Evolutionary conservation across 768 basidiomycete genomes (phyloP).

Genomic region (Trametes maxima): DNA sequence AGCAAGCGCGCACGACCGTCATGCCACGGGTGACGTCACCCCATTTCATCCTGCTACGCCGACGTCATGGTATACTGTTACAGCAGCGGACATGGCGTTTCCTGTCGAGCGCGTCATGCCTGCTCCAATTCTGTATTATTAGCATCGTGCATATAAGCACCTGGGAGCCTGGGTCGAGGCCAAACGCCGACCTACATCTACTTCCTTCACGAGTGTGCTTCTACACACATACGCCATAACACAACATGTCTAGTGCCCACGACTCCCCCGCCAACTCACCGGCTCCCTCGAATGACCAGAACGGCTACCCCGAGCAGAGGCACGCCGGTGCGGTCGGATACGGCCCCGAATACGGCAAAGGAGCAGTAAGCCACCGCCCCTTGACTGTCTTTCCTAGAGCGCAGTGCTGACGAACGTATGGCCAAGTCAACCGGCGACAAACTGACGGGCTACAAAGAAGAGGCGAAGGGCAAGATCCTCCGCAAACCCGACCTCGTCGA

Average conservation of each 20-base stretch:
- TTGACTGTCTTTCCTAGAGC: rapidly evolving
- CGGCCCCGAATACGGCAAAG: conserved; percentile 39
- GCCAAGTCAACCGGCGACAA: conserved; percentile 38
- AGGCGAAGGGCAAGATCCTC: conserved; percentile 43
- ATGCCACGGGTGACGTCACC: conserved; percentile 14
- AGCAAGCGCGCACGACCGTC: not conserved
- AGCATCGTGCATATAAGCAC: not conserved
- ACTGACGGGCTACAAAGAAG: conserved; percentile 40
- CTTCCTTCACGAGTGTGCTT: not conserved
- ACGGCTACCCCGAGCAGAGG: conserved; percentile 40
- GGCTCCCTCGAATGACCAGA: not conserved
- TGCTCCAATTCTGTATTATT: conserved; percentile 8
- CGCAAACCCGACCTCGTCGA: conserved; percentile 40
- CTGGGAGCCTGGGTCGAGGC: not conserved
- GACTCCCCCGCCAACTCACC: conserved; percentile 10
- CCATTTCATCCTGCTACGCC: conserved; percentile 1
- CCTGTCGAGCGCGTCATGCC: conserved; percentile 9
- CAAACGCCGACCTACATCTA: not conserved
- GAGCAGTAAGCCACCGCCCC: conserved; percentile 29
- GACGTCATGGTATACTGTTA: not conserved
- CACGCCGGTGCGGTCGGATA: conserved; percentile 48
- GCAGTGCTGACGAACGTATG: too few relatives aligned
- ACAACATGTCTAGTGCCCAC: conserved; percentile 8
- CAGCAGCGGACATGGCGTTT: not conserved
- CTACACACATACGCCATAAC: not conserved